phyloP scores from a whole-genome alignment of 2,329 filamentous ascomycete species.

The Arthrinium phaeospermum region DNA sequence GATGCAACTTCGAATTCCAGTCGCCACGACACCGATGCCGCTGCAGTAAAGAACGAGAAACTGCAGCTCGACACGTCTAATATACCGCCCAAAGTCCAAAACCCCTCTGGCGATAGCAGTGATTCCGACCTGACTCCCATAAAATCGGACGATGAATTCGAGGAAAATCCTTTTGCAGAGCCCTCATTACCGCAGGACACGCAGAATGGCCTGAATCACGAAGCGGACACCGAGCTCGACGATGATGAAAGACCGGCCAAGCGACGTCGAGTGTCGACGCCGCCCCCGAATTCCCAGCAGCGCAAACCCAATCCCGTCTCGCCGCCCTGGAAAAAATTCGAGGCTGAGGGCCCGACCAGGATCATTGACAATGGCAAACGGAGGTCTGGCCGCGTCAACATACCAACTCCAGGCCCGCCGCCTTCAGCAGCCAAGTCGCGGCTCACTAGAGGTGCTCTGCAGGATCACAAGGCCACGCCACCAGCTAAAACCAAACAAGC shows the following conservation, averaged over 20 bases:
- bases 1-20: slow-evolving; percentile 15
- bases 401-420: slow-evolving; percentile 56
- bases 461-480: slow-evolving; percentile 42
- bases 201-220: slow-evolving; percentile 23
- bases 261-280: slow-evolving; percentile 64
- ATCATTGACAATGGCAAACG: slow-evolving; percentile 76
- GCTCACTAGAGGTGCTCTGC: slow-evolving; percentile 53
- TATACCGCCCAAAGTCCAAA: not conserved
- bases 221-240: slow-evolving; percentile 35
- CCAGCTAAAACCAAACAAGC: slow-evolving; percentile 36
- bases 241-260: slow-evolving; percentile 60
- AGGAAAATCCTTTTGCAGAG: slow-evolving; percentile 30
- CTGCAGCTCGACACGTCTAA: slow-evolving; percentile 1
- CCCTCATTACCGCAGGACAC: slow-evolving; percentile 20
- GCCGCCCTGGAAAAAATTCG: slow-evolving; percentile 90
- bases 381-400: slow-evolving; percentile 70
- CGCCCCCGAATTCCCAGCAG: slow-evolving; percentile 40
- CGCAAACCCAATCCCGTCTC: slow-evolving; percentile 62
- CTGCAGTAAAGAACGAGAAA: not conserved
- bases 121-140: slow-evolving; percentile 27
- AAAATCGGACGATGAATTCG: slow-evolving; percentile 27
- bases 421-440: slow-evolving; percentile 57
- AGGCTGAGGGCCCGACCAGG: slow-evolving; percentile 85
- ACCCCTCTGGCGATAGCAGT: slow-evolving; percentile 15
- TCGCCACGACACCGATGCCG: not conserved